Conservation (phyloP, 805 yeast genomes). For the Lipomyces sp. region DNA sequence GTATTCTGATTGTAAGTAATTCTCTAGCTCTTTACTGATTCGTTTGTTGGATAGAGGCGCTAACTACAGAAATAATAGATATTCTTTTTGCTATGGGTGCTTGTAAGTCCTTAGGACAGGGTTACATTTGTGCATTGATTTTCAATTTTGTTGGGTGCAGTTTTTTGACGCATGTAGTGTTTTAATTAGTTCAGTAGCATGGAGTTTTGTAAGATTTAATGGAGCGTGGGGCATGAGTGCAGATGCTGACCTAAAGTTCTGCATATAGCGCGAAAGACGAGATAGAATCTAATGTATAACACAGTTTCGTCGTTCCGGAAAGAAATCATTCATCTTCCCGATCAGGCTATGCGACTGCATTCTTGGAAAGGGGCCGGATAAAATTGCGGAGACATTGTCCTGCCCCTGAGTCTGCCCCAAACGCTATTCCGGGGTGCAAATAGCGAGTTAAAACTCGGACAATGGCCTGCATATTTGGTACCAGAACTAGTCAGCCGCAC, state of each 20-base stretch:
- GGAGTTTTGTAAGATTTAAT: neutral
- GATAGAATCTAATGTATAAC: no score
- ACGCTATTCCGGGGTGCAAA: neutral
- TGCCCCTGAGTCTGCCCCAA: neutral
- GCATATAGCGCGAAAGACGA: no score
- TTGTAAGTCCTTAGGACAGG: constrained; percentile 35
- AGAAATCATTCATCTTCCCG: neutral
- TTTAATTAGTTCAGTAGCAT: neutral
- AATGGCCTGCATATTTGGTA: neutral
- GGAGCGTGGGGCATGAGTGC: neutral
- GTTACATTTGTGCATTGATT: neutral
- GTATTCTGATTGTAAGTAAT: constrained; percentile 69
- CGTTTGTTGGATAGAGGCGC: neutral
- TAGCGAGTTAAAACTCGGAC: neutral
- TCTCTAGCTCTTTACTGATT: constrained; percentile 58
- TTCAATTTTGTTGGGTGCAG: neutral
- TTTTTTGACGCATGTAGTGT: neutral
- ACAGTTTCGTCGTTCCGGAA: no score
- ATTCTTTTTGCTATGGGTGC: constrained; percentile 40
- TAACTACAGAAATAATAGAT: constrained; percentile 16
- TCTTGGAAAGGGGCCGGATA: neutral
- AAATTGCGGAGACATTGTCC: neutral
- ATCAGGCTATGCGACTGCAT: no score
- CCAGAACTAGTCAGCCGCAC: neutral
- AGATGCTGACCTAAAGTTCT: no score